Base-by-base conservation (phyloP, 495 filamentous ascomycete genomes). In the Tuber brumale region DNA sequence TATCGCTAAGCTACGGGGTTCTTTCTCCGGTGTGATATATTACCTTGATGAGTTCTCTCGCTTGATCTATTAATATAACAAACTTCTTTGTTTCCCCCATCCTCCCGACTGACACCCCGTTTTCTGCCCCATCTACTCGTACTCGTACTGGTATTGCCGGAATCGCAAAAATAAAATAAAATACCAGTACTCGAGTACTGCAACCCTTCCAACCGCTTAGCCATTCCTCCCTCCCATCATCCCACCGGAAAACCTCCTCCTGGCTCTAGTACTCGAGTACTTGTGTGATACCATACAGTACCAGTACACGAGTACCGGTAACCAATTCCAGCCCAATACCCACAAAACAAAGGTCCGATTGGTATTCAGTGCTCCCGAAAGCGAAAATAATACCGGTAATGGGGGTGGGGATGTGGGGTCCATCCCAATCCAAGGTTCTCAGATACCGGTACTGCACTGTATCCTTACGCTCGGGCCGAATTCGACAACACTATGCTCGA, bases 381-480 rank as follows among this genome's bases (percentile, higher is more conserved):
- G 51, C 3, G 27, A 57, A 9, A 27, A 57, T 9, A 2, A 51
- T n/a, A n/a, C n/a, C 4, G 1, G n/a, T n/a, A 51, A 46, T 46
- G 23, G 23, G 46, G n/a, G n/a, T n/a, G n/a, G n/a, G 46, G 27
- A 57, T 12, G 51, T 27, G 51, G 51, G 51, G 51, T 9, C 23
- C 51, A 14, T 31, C 3, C 57, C 16, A 31, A 61, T n/a, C 57
- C n/a, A 31, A 31, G 48, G 8, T 51, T 51, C n/a, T 10, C 19
- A n/a, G 23, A n/a, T 51, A n/a, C 7, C 21, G 5, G 19, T 48
- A 23, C 46, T 16, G 46, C 16, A 48, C 16, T 48, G 23, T 27
- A 27, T 57, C 51, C 51, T 23, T n/a, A 61, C 57, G 57, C 57
- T 61, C 57, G 57, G 57, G 57, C n/a, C 57, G n/a, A 61, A 61